Evolutionary conservation across 148 eudicot species (phyloP).

Genomic region (Heliamphora exappendiculata): DNA sequence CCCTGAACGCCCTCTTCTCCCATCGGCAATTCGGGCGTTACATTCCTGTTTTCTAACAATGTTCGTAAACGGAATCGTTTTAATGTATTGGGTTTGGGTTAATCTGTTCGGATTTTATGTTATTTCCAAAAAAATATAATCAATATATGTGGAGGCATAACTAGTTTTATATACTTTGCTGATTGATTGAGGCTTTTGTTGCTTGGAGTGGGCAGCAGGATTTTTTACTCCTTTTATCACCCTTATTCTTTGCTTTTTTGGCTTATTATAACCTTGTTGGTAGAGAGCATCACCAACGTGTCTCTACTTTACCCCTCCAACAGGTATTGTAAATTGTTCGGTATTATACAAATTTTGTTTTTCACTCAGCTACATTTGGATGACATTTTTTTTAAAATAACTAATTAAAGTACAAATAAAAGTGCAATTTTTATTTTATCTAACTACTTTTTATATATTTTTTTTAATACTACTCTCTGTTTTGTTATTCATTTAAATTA

Average conservation of each 20-base stretch:
- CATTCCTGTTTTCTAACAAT: neutral
- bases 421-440: too few relatives aligned
- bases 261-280: too few relatives aligned
- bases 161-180: neutral
- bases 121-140: neutral
- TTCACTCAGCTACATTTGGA: too few relatives aligned
- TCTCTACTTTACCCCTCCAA: too few relatives aligned
- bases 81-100: neutral
- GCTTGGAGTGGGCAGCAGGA: neutral
- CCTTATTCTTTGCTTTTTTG: neutral
- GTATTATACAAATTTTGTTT: too few relatives aligned
- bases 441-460: too few relatives aligned
- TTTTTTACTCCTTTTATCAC: neutral
- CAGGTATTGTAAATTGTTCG: too few relatives aligned
- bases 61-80: constrained; percentile 5
- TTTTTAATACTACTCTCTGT: too few relatives aligned
- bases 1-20: neutral
- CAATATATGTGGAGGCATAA: constrained; percentile 1
- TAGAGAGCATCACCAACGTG: too few relatives aligned
- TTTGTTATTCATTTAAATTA: too few relatives aligned
- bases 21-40: neutral
- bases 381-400: too few relatives aligned
- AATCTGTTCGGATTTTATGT: neutral
- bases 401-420: too few relatives aligned
- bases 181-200: constrained; percentile 2